Base-by-base conservation (phyloP, 2,329 filamentous ascomycete species). In the Moelleriella libera region DNA sequence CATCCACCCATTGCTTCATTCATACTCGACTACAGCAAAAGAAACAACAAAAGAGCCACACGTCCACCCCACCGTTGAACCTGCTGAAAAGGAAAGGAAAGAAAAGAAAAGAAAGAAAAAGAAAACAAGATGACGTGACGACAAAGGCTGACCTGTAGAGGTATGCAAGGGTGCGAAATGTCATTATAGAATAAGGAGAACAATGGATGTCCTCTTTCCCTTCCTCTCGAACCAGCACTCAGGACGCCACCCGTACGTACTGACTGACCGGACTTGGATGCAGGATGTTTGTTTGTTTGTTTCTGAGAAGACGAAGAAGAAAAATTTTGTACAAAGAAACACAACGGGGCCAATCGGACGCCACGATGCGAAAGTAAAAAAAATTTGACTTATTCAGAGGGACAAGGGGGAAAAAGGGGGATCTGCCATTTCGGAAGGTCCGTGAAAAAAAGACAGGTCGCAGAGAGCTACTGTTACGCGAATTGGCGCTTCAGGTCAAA, bases 401-500 rank as follows among this genome's bases (percentile, higher is more conserved):
- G 21, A 21, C 2, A 21, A 21, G 21, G 21, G 21, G 21, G 21
- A 21, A 21, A 21, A 21, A 3, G 21, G 21, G 21, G 21, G 2
- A 21, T 21, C 21, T 21, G 21, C 21, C 21, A 21, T 21, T 21
- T 21, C 21, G 21, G 21, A 21, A 3, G 8, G 44, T 4, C 30
- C 34, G 12, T 12, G 34, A 37, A 37, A 10, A 45, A 14, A 45
- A 42, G 9, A 42, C 7, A 30, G 28, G 2, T 7, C 5, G 30
- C 21, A 30, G 30, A 2, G 14, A 7, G 42, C 39, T 30, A n/a
- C 6, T 12, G 30, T 46, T 48, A 70, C 34, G 62, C 63, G 54
- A 76, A 74, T 49, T 76, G 73, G 41, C 67, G 65, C 62, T 71
- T 75, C 48, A 88, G 68, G 55, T 88, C 84, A 43, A 75, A 78